These are phyloP conservation scores for Eimeria sp. DNA, from an alignment of 169 alveolate species.

Conservation along the genomic window DNA sequence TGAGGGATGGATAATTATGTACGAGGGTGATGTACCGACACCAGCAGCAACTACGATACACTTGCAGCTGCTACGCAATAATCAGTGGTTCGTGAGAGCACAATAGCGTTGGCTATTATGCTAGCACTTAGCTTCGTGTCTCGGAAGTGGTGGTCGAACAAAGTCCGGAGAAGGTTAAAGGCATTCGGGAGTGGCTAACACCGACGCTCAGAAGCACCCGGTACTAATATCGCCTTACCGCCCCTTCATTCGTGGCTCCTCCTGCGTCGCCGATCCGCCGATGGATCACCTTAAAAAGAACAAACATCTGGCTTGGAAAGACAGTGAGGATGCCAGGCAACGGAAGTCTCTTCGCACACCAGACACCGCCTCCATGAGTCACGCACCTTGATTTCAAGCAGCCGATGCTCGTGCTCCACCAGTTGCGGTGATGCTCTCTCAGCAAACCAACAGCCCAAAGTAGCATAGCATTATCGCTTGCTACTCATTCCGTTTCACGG, in stretches of 20 bases:
- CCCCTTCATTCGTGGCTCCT: neutral
- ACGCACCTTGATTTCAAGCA: neutral
- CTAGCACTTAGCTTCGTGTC: neutral
- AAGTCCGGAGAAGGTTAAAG: neutral
- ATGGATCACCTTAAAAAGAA: neutral
- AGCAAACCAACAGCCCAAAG: neutral
- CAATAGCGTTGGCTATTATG: neutral
- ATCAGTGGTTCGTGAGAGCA: constrained; percentile 1
- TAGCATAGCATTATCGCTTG: neutral
- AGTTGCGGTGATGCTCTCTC: neutral
- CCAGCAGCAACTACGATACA: neutral
- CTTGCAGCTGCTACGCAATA: neutral
- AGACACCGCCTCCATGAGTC: neutral
- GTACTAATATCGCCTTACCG: neutral
- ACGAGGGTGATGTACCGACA: neutral
- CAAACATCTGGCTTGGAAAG: neutral
- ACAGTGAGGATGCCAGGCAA: no score
- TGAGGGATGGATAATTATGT: neutral
- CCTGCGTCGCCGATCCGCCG: neutral
- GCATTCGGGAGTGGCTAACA: neutral
- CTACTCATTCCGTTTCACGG: neutral
- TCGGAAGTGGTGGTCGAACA: neutral
- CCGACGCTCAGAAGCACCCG: neutral
- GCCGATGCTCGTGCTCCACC: neutral
- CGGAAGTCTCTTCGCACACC: neutral